phyloP scores from a whole-genome alignment of 1,139 yeast species.

The Saccharomyces hybrid region DNA sequence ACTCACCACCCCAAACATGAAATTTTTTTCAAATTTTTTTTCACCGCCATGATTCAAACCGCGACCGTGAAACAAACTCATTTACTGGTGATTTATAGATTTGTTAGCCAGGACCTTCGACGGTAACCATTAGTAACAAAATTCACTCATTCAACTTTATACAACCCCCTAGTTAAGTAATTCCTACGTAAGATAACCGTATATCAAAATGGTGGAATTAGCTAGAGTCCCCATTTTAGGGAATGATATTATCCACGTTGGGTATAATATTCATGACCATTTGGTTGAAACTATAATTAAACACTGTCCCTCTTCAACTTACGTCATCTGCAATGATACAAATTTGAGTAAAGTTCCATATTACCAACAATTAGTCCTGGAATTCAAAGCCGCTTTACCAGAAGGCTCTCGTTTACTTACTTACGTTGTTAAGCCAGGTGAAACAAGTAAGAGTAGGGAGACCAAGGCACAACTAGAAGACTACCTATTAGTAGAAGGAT shows the following conservation, averaged over 20 bases:
- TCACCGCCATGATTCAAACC: neutral
- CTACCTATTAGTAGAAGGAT: conserved; percentile 72
- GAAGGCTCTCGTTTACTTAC: conserved; percentile 55
- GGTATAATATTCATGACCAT: conserved; percentile 72
- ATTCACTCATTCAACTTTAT: neutral
- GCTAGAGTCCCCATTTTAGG: conserved; percentile 68
- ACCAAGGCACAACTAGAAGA: conserved; percentile 95
- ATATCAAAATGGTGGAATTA: conserved; percentile 16
- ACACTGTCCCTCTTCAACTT: conserved; percentile 74
- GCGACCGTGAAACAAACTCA: neutral
- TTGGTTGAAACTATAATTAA: conserved; percentile 62
- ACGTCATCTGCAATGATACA: conserved; percentile 82
- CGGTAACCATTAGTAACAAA: neutral
- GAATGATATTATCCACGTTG: conserved; percentile 80
- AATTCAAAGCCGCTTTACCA: conserved; percentile 38
- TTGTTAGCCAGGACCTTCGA: neutral
- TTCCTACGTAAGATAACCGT: neutral
- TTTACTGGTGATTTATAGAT: neutral
- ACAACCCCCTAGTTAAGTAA: neutral
- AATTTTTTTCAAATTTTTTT: neutral
- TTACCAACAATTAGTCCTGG: conserved; percentile 35
- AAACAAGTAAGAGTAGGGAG: conserved; percentile 76
- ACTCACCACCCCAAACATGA: neutral
- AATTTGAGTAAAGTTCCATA: conserved; percentile 70
- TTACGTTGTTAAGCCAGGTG: conserved; percentile 87